Base-by-base conservation (phyloP, 306 rosid genomes). In the Sphenostylis stenocarpa region DNA sequence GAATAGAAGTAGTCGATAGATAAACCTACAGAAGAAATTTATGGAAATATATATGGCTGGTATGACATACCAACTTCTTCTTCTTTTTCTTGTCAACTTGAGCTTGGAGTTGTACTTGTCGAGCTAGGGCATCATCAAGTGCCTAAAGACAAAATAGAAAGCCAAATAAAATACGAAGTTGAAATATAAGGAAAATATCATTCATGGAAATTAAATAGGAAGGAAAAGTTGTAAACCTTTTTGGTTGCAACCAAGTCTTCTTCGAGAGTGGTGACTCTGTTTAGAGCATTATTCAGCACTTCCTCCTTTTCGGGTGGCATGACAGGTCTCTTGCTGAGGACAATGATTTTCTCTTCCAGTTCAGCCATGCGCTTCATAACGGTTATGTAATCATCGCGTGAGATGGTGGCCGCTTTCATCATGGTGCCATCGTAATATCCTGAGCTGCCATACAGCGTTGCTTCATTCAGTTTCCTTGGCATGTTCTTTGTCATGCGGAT, bases 281-380 rank as follows among this genome's bases (percentile, higher is more conserved):
- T 66, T 3, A 96, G 68, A 65, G 98, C 90, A 72, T 73, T 78
- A 49, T 86, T 87, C 24, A 96, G 80, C 87, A 86, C 26, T 51
- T 88, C 92, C 88, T 96, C 99, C 63, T 87, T 92, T 73, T 96
- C 98, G 0, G 90, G 86, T 3, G 96, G 86, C 96, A 96, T 91
- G 67, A 80, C 36, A 3, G 96, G 92, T 39, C 72, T 86, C 16
- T 6, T 60, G 82, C 23, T 63, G 65, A 92, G 89, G 63, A 55
- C 78, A 61, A 17, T 78, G 45, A 96, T 82, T 57, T 80, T 96
- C 67, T 91, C 93, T 81, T 92, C 99, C 13, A 96, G 82, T 36
- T 92, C 98, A 7, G 96, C 93, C 96, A 96, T 91, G 77, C 91
- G 94, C 67, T 89, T 96, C 91, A 91, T 86, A 88, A 91, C 70